Percentiles rank a stretch among this genome's conserved stretches.
Conservation (phyloP, 1,284 basidiomycete species). For the Sanghuangporus weigelae region DNA sequence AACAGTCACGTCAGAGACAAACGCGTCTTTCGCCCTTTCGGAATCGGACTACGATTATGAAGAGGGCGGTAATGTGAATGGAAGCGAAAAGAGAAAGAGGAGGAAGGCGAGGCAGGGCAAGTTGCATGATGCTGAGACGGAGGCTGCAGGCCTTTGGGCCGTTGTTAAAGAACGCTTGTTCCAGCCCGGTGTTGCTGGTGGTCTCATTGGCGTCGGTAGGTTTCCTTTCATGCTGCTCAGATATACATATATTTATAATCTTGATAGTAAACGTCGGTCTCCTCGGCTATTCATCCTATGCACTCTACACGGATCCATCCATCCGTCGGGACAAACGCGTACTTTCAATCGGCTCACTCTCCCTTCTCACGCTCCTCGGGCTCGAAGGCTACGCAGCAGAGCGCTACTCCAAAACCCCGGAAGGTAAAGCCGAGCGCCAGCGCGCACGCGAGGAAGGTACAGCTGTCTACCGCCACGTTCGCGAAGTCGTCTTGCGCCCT, state of each 20-base stretch:
- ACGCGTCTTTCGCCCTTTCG: constrained; percentile 19
- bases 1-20: constrained; percentile 34
- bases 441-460: constrained; percentile 60
- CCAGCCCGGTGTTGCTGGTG: constrained; percentile 67
- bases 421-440: constrained; percentile 52
- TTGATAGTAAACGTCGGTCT: constrained; percentile 67
- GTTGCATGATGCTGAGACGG: constrained; percentile 47
- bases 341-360: constrained; percentile 49
- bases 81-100: constrained; percentile 7
- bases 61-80: constrained; percentile 4
- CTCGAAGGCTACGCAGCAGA: constrained; percentile 63
- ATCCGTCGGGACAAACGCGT: constrained; percentile 55
- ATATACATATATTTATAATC: neutral
- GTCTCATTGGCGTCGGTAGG: constrained; percentile 53
- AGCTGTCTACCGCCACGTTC: constrained; percentile 50
- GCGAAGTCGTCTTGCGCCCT: constrained; percentile 61
- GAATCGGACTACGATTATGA: constrained; percentile 14
- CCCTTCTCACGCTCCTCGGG: constrained; percentile 50
- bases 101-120: constrained; percentile 25
- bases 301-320: constrained; percentile 61
- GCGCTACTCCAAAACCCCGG: constrained; percentile 54
- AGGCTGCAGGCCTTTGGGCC: constrained; percentile 50
- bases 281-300: constrained; percentile 55
- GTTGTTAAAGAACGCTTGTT: constrained; percentile 56
- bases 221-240: neutral